phyloP scores from a whole-genome alignment of 83 land plant genomes.

The Thuja plicata region DNA sequence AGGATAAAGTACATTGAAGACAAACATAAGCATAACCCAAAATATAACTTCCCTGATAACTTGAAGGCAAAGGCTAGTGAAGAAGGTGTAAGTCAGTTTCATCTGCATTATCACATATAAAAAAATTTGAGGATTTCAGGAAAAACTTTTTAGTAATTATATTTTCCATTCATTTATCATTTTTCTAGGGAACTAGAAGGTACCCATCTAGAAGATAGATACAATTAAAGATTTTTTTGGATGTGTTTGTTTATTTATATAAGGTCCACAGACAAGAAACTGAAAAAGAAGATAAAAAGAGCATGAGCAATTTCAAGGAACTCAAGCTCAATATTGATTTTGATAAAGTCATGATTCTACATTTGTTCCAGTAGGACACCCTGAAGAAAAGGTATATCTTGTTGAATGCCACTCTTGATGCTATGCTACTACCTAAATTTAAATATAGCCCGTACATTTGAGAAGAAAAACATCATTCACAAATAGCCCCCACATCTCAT shows the following conservation, averaged over 20 bases:
- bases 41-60: too few species aligned
- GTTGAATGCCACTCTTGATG: background rate
- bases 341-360: background rate
- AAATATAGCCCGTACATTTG: background rate
- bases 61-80: too few species aligned
- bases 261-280: background rate
- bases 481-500: background rate
- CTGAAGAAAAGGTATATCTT: background rate
- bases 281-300: background rate
- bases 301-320: background rate
- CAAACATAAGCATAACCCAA: too few species aligned
- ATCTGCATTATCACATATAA: too few species aligned
- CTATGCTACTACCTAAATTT: background rate
- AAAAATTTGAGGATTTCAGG: too few species aligned
- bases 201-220: background rate
- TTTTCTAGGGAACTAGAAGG: too few species aligned
- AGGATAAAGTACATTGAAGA: too few species aligned
- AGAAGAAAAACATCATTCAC: background rate
- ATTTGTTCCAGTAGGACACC: background rate
- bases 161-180: too few species aligned
- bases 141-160: too few species aligned
- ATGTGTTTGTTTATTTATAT: background rate
- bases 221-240: background rate
- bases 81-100: too few species aligned
- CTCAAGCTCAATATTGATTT: background rate